Base-by-base conservation (phyloP, 192 early-diverging fungal genomes). In the Chytriomyces sp. region DNA sequence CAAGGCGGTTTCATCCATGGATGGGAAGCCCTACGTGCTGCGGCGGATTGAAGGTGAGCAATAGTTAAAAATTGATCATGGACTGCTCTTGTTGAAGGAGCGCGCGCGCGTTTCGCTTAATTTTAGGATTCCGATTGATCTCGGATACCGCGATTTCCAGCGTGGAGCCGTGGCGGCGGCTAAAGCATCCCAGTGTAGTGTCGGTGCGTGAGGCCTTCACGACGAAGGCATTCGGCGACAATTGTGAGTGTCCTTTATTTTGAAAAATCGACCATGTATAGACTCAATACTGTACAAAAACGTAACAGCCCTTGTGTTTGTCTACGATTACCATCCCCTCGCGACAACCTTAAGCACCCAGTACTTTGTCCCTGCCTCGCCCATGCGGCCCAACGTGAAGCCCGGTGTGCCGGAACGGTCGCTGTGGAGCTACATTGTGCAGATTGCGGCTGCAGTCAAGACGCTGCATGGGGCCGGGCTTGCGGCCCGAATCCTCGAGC, bases 141-240 rank as follows among this genome's bases (percentile, higher is more conserved):
- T 92, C 94, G 58, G 94, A 95, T 59, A 38, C 86, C 31, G 91
- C 93, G 0, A 93, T 99, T 81, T 75, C 85, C 14, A 89, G 84
- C 4, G 85, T 98, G 26, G 96, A 98, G 53, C 82, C 58, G 34
- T 99, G 98, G 98, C 83, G 89, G 49, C 70, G 86, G 53, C 86
- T 98, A 19, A 82, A 88, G 39, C 93, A 94, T 74, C 85, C 94
- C 10, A 92, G 89, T 62, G 81, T 98, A 57, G 93, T 94, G 5
- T 92, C 90, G 32, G 83, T 98, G 28, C 84, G 91, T 17, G 96
- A 98, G 79, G 98, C 92, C 28, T 98, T 99, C 73, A 94, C 96
- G 1, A 98, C 95, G 5, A 92, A 90, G 44, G 93, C 93, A 2
- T 98, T 98, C 88, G 94, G 93, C 17, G 96, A 98, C 75, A 86